Evolutionary conservation across 129 eudicot species (phyloP).

Genomic region (Apium graveolens): DNA sequence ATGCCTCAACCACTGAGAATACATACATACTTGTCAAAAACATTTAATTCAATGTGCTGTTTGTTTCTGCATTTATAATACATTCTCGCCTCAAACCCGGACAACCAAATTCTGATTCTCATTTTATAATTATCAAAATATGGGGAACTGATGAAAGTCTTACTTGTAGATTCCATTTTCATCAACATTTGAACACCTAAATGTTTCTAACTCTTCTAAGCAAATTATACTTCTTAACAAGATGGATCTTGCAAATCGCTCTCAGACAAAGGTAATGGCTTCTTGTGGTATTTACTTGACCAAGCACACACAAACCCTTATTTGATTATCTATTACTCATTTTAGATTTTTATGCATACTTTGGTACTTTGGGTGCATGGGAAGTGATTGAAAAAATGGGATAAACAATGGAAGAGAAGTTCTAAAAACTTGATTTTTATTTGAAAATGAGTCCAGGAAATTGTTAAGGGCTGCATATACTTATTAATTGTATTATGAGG

Average conservation of each 20-base stretch:
- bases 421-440: neutral
- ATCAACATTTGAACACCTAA: slow-evolving; percentile 35
- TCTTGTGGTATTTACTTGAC: neutral
- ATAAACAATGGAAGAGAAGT: neutral
- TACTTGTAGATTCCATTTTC: slow-evolving; percentile 63
- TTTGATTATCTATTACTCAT: neutral
- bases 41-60: no score
- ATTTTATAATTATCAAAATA: no score
- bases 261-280: slow-evolving; percentile 49
- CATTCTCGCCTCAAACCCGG: no score
- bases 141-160: neutral
- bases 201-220: slow-evolving; percentile 36
- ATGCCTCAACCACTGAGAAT: no score
- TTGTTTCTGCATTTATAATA: no score
- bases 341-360: neutral
- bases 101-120: no score
- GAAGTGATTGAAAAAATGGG: neutral
- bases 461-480: neutral
- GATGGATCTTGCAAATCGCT: slow-evolving; percentile 58
- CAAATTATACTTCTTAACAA: slow-evolving; percentile 65
- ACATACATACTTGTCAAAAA: no score
- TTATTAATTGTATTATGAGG: neutral
- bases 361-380: neutral
- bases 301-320: neutral
- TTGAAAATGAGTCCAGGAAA: neutral